phyloP scores from a whole-genome alignment of 345 rosid species.

The Bretschneidera sinensis region DNA sequence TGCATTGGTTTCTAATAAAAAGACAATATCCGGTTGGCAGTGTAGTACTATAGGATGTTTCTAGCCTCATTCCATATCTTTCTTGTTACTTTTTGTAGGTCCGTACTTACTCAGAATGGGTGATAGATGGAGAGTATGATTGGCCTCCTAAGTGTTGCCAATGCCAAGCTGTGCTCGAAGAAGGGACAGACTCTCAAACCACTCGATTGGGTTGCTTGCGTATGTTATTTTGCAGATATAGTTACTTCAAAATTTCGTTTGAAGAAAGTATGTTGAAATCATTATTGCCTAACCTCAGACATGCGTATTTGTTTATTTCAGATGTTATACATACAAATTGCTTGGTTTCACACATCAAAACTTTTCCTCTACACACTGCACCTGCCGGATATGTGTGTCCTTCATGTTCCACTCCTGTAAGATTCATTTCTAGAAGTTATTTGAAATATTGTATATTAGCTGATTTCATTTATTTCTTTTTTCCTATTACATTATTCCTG shows the following conservation, averaged over 20 bases:
- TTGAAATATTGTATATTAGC: neutral
- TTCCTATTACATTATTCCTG: too few relatives aligned
- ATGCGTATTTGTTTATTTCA: constrained; percentile 27
- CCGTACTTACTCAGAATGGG: constrained; percentile 98
- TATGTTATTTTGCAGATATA: constrained; percentile 40
- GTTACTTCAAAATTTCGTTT: constrained; percentile 11
- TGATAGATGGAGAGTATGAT: constrained; percentile 97
- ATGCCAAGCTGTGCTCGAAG: constrained; percentile 70
- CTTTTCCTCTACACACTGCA: constrained; percentile 94
- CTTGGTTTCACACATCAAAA: constrained; percentile 71
- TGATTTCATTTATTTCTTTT: neutral
- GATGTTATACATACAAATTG: constrained; percentile 92
- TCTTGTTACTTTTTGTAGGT: constrained; percentile 41
- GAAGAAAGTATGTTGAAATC: constrained; percentile 2
- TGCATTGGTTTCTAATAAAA: constrained; percentile 6
- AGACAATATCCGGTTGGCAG: neutral
- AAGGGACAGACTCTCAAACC: constrained; percentile 57
- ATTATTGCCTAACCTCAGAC: constrained; percentile 11
- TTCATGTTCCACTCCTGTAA: constrained; percentile 79
- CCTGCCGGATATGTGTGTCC: constrained; percentile 97
- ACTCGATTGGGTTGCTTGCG: constrained; percentile 99
- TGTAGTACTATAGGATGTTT: constrained; percentile 7
- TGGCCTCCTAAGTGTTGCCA: constrained; percentile 91
- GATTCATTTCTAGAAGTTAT: constrained; percentile 11
- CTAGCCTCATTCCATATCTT: constrained; percentile 5